Evolutionary conservation across 441 rosid species (phyloP).

Genomic region (Sinapis alba): DNA sequence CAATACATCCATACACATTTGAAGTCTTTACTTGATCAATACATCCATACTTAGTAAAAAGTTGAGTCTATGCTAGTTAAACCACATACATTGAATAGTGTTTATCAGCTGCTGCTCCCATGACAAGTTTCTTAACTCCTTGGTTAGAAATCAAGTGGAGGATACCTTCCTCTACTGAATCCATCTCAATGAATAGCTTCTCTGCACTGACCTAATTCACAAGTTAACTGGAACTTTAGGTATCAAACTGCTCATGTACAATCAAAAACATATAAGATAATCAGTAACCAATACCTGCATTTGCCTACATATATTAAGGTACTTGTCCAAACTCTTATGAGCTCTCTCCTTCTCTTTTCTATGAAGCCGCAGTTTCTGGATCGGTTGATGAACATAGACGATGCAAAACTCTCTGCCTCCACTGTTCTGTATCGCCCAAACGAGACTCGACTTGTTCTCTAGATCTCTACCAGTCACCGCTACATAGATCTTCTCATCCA

Average conservation of each 20-base stretch:
- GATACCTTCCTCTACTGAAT: slow-evolving; percentile 66
- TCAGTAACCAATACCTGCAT: slow-evolving; percentile 72
- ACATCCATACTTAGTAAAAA: background rate
- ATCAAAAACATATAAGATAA: background rate
- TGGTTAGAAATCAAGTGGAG: slow-evolving; percentile 52
- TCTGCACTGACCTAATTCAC: slow-evolving; percentile 63
- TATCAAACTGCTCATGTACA: background rate
- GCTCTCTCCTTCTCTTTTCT: slow-evolving; percentile 51
- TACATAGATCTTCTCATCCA: slow-evolving; percentile 69
- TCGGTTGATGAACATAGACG: slow-evolving; percentile 63
- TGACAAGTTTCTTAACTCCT: slow-evolving; percentile 72
- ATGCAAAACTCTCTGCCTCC: slow-evolving; percentile 68
- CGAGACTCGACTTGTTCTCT: slow-evolving; percentile 50
- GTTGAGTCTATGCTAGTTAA: background rate
- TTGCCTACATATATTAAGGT: slow-evolving; percentile 51
- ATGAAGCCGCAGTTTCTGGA: slow-evolving; percentile 27
- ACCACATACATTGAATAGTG: slow-evolving; percentile 54
- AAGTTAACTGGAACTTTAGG: background rate
- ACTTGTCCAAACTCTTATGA: slow-evolving; percentile 51
- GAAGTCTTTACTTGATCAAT: background rate
- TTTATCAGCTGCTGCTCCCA: slow-evolving; percentile 89
- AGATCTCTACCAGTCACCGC: slow-evolving; percentile 61
- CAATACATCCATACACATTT: too few relatives aligned
- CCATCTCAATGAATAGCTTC: slow-evolving; percentile 54
- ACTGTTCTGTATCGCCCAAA: slow-evolving; percentile 72